These are phyloP conservation scores for Trypanosoma vivax DNA, from an alignment of 208 protist genomes.

Conservation along the genomic window DNA sequence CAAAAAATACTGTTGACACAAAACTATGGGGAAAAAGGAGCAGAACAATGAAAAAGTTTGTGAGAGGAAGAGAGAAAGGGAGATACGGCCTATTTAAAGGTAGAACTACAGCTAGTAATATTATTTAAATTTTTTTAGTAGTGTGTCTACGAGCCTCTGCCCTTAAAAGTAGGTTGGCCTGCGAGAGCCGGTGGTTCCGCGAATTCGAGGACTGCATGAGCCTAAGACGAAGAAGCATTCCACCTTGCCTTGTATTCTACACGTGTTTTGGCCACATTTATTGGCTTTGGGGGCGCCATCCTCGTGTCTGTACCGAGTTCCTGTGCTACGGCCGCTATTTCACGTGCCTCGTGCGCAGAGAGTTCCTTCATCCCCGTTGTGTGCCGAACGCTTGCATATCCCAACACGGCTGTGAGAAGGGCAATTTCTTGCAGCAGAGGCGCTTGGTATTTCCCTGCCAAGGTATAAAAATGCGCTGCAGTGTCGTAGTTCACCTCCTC, in stretches of 20 bases:
- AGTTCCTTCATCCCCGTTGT: constrained; percentile 34
- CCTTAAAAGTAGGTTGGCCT: too few species aligned
- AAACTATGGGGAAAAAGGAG: too few species aligned
- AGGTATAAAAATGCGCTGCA: constrained; percentile 65
- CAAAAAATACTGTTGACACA: too few species aligned
- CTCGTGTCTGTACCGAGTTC: constrained; percentile 58
- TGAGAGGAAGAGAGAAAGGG: too few species aligned
- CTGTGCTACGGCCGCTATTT: constrained; percentile 53
- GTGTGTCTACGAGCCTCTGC: not conserved
- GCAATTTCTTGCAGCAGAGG: constrained; percentile 68
- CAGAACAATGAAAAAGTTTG: too few species aligned
- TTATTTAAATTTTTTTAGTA: not conserved
- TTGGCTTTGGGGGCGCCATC: constrained; percentile 47
- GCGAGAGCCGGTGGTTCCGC: too few species aligned
- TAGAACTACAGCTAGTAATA: too few species aligned
- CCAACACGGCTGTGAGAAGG: constrained; percentile 64
- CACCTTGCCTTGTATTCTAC: constrained; percentile 45
- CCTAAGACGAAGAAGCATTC: constrained; percentile 23
- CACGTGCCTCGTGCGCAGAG: constrained; percentile 34
- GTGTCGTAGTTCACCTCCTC: constrained; percentile 79
- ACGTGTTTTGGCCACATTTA: constrained; percentile 38
- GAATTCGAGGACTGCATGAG: too few species aligned
- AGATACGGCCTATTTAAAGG: too few species aligned
- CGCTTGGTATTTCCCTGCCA: constrained; percentile 57
- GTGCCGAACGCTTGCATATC: constrained; percentile 52